phyloP scores from a whole-genome alignment of 2,329 filamentous ascomycete species.

The Camillea tinctor region DNA sequence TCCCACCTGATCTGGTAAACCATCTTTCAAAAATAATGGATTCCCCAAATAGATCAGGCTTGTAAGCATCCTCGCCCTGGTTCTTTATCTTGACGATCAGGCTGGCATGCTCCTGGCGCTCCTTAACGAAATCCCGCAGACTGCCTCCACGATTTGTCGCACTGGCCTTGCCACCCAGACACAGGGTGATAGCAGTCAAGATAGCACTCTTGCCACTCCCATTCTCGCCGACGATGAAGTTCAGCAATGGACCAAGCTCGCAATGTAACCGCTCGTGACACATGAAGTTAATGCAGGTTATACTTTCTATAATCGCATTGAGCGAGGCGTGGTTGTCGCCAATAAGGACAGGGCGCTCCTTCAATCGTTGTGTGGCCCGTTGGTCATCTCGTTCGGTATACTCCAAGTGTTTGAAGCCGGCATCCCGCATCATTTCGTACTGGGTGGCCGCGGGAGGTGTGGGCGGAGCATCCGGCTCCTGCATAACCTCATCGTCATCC shows the following conservation, averaged over 20 bases:
- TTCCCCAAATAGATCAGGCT: slow-evolving; percentile 76
- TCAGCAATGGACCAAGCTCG: slow-evolving; percentile 88
- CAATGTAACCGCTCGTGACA: slow-evolving; percentile 82
- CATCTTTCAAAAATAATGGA: slow-evolving; percentile 89
- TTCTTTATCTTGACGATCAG: slow-evolving; percentile 90
- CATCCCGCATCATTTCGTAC: slow-evolving; percentile 61
- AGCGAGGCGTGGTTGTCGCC: slow-evolving; percentile 75
- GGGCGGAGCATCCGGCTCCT: slow-evolving; percentile 22
- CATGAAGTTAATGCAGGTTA: slow-evolving; percentile 94
- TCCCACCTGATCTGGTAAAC: slow-evolving; percentile 72
- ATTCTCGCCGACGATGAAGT: slow-evolving; percentile 97
- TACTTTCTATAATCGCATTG: slow-evolving; percentile 82
- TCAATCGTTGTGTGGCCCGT: slow-evolving; percentile 63
- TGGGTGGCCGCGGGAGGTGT: slow-evolving; percentile 52
- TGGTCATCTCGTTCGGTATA: slow-evolving; percentile 60
- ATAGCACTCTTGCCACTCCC: slow-evolving; percentile 97
- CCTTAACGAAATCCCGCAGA: slow-evolving; percentile 87
- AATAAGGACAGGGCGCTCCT: slow-evolving; percentile 46
- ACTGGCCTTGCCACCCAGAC: slow-evolving; percentile 90
- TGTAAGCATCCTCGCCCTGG: slow-evolving; percentile 78
- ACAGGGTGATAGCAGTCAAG: slow-evolving; percentile 87
- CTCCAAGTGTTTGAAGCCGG: slow-evolving; percentile 56
- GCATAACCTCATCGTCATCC: slow-evolving; percentile 33
- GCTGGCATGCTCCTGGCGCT: slow-evolving; percentile 73
- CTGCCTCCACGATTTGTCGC: slow-evolving; percentile 89